Base-by-base conservation (phyloP, 2,329 filamentous ascomycete species). In the Myriangium duriaei region DNA sequence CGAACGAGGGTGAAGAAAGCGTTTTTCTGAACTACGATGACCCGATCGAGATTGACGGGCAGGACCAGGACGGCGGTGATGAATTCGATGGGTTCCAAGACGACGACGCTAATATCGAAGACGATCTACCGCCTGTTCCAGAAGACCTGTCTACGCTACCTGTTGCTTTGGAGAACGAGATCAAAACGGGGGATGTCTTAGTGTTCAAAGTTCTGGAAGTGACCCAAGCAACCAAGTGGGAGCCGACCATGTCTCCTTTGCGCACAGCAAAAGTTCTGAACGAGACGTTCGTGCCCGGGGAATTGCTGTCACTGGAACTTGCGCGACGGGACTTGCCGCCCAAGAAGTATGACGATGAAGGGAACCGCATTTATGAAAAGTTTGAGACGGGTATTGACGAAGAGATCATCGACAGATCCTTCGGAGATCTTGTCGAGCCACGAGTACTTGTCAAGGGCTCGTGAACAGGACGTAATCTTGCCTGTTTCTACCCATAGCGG, bases 311-410 rank as follows among this genome's bases (percentile, higher is more conserved):
- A 14, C 60, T 92, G 4, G 64, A 69, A 9, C 67, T 93, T 2
- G 83, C 85, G 2, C 69, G 69, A 44, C 72, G 81, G 17, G 81
- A 92, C 51, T 64, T 79, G 33, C 59, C 69, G 10, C 58, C 68
- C 4, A 68, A 72, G 38, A 54, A 76, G 45, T 78, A 72, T 49
- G 76, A 88, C 47, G 68, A 75, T 28, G 78, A 80, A 0, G 85
- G 84, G 0, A 67, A 80, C 44, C 71, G 84, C 7, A 59, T 84
- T 7, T 93, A 88, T 49, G 76, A 71, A 44, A 81, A 77, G 41
- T 91, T 92, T 46, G 84, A 92, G 49, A 76, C 76, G 48, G 72
- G 72, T 9, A 74, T 73, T 10, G 71, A 72, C 1, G 61, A 59
- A 2, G 68, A 78, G 43, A 63, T 70, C 34, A 68, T 76, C n/a